Percentiles rank a stretch among this genome's conserved stretches.
phyloP scores from a whole-genome alignment of 139 green algal species.

The Pseudopediastrum boryanum region DNA sequence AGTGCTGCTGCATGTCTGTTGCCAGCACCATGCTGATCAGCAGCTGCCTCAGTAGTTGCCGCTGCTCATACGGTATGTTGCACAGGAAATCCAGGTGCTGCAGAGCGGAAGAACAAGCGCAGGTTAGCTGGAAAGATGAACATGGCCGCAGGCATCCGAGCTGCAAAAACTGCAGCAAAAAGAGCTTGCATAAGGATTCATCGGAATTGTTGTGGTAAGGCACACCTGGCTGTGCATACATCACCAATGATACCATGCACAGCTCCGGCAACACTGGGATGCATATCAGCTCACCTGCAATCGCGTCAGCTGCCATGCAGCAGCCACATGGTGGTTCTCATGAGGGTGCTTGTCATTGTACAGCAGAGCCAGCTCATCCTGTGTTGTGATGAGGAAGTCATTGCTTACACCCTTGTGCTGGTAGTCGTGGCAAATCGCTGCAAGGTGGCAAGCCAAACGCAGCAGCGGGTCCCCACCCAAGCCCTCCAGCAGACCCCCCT shows the following conservation, averaged over 20 bases:
- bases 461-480: background rate
- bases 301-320: constrained; percentile 16
- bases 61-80: background rate
- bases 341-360: constrained; percentile 52
- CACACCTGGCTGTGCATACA: background rate
- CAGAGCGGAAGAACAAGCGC: background rate
- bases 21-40: constrained; percentile 45
- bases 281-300: background rate
- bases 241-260: background rate
- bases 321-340: constrained; percentile 56
- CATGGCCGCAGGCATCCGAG: background rate
- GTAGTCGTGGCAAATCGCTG: constrained; percentile 42
- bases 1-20: constrained; percentile 56
- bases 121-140: background rate
- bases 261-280: background rate
- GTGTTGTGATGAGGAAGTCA: constrained; percentile 41
- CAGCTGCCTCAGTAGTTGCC: constrained; percentile 33
- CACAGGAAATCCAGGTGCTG: constrained; percentile 39
- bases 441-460: constrained; percentile 9
- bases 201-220: background rate
- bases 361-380: constrained; percentile 34
- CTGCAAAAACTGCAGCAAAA: background rate
- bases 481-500: constrained; percentile 3
- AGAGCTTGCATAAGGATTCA: background rate
- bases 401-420: constrained; percentile 41